phyloP scores from a whole-genome alignment of 1,284 basidiomycete species.

The Polyporus tsugae region DNA sequence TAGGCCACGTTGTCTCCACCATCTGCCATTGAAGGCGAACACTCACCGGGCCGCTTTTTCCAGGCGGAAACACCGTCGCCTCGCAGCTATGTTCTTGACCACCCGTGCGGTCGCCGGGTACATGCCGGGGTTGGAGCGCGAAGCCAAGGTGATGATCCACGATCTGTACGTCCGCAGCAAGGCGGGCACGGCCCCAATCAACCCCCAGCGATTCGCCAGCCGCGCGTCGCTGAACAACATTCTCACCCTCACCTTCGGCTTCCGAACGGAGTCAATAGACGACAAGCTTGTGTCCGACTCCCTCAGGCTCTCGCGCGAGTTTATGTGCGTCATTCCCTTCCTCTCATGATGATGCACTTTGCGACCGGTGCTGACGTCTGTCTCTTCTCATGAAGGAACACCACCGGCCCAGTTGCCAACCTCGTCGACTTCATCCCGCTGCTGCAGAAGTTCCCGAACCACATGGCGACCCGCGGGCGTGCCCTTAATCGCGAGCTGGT shows the following conservation, averaged over 20 bases:
- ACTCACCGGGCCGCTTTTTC: no score
- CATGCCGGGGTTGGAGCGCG: conserved; percentile 41
- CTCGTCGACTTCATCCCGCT: conserved; percentile 49
- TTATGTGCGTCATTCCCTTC: conserved; percentile 41
- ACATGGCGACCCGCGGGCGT: conserved; percentile 41
- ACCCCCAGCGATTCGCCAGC: conserved; percentile 44
- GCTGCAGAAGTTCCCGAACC: conserved; percentile 47
- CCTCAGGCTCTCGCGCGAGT: conserved; percentile 47
- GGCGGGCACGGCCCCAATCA: conserved; percentile 44
- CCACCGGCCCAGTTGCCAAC: conserved; percentile 47
- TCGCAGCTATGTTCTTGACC: no score
- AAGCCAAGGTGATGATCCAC: conserved; percentile 46
- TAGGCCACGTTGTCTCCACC: conserved; percentile 24
- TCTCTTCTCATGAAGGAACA: no score
- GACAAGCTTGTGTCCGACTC: conserved; percentile 43
- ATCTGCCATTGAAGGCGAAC: no score
- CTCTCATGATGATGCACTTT: no score
- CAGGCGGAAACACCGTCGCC: no score
- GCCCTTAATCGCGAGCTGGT: conserved; percentile 24
- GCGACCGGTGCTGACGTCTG: no score
- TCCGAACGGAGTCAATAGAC: conserved; percentile 44
- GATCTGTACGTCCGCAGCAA: conserved; percentile 44
- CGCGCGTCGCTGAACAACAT: conserved; percentile 49
- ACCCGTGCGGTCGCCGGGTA: conserved; percentile 42
- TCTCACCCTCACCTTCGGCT: conserved; percentile 48